Evolutionary conservation across 257 asterid genomes (phyloP).

Genomic region (Penstemon eatonii): DNA sequence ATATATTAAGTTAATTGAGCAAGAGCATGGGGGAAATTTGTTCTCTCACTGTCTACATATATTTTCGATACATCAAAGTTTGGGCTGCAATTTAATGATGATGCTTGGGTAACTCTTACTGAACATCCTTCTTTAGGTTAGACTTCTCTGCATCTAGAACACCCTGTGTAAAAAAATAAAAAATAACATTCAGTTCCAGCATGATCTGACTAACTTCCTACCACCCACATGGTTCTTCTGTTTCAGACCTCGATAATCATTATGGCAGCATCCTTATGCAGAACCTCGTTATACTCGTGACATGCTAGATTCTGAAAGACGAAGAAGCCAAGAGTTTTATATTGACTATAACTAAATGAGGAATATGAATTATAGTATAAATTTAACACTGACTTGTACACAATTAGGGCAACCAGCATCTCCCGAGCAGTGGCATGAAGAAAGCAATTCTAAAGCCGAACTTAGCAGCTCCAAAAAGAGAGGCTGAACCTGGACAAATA

Average conservation of each 20-base stretch:
- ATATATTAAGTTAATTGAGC: too few relatives aligned
- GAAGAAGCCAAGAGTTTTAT: constrained; percentile 9
- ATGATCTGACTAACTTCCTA: neutral
- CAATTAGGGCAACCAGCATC: constrained; percentile 92
- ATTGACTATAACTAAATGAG: constrained; percentile 12
- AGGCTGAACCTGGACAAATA: constrained; percentile 67
- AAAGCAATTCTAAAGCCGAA: constrained; percentile 82
- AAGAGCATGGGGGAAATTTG: too few relatives aligned
- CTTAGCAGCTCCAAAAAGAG: constrained; percentile 61
- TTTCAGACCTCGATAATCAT: constrained; percentile 75
- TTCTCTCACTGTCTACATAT: too few relatives aligned
- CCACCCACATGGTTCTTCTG: neutral
- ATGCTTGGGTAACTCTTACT: constrained; percentile 12
- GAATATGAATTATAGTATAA: neutral
- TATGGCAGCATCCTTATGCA: constrained; percentile 90
- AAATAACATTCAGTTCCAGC: constrained; percentile 8
- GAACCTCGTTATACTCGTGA: constrained; percentile 79
- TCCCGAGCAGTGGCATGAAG: constrained; percentile 74
- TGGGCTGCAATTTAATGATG: constrained; percentile 19
- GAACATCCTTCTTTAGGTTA: constrained; percentile 23
- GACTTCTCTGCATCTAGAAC: constrained; percentile 61
- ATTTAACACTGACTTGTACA: constrained; percentile 58
- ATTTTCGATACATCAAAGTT: too few relatives aligned
- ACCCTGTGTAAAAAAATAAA: constrained; percentile 50
- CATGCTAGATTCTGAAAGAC: constrained; percentile 62